Evolutionary conservation across 129 eudicot genomes (phyloP).

Genomic region (Logfia minima): DNA sequence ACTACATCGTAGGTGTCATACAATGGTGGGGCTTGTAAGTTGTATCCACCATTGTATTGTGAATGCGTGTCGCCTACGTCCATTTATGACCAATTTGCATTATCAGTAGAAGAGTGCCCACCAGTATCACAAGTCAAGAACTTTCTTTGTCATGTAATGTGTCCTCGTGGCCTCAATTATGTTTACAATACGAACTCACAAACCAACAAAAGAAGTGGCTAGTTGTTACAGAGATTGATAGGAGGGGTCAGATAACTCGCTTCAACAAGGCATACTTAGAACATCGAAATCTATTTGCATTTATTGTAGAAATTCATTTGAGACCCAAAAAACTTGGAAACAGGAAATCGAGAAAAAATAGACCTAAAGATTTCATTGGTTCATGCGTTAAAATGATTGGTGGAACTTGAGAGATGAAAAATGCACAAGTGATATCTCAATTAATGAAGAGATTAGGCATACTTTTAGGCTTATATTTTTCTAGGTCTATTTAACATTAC

Average conservation of each 20-base stretch:
- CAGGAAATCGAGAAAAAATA: no score
- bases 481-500: no score
- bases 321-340: neutral
- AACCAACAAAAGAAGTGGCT: neutral
- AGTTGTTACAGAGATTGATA: conserved; percentile 5
- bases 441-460: no score
- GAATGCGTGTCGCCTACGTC: conserved; percentile 23
- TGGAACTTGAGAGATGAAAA: no score
- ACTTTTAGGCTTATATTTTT: no score
- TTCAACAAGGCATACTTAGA: neutral
- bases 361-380: no score
- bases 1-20: conserved; percentile 31
- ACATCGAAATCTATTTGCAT: neutral
- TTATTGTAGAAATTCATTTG: neutral
- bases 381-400: no score
- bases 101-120: conserved; percentile 27
- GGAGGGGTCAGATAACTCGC: neutral
- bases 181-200: neutral
- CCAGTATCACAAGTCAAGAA: conserved; percentile 22
- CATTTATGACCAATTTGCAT: conserved; percentile 22
- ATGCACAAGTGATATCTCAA: no score
- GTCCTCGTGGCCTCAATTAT: conserved; percentile 31
- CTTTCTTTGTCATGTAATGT: conserved; percentile 27
- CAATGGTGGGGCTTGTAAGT: conserved; percentile 20
- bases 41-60: conserved; percentile 26